These are phyloP conservation scores for Backusella mclennaniae DNA, from an alignment of 192 early-diverging fungal species.

Conservation along the genomic window DNA sequence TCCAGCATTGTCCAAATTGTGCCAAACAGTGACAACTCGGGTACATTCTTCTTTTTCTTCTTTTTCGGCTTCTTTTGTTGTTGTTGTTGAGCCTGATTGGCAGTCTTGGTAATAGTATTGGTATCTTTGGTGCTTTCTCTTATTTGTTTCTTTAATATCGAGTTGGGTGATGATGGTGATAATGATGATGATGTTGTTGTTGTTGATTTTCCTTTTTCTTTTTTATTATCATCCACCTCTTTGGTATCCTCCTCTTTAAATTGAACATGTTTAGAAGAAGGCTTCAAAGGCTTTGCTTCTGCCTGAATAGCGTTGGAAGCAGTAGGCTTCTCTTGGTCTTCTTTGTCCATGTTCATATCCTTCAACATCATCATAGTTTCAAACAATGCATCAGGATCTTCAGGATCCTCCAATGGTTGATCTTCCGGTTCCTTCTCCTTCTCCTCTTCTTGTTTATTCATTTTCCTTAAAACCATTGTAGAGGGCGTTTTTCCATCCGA, in stretches of 20 bases:
- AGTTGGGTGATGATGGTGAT: not conserved
- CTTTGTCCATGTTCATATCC: conserved; percentile 29
- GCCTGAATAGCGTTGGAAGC: not conserved
- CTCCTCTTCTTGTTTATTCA: not conserved
- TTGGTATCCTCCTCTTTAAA: not conserved
- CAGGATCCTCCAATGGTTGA: conserved; percentile 23
- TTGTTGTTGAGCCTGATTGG: not conserved
- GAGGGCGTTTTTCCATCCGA: conserved; percentile 9
- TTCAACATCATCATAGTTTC: conserved; percentile 42
- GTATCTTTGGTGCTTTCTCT: not conserved
- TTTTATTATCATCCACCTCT: not conserved
- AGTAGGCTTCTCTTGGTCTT: not conserved
- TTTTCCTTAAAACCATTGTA: conserved; percentile 4
- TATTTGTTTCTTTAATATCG: not conserved
- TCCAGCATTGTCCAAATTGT: conserved; percentile 44
- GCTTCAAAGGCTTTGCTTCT: not conserved
- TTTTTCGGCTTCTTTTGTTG: not conserved
- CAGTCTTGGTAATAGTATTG: not conserved
- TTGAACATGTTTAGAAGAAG: not conserved
- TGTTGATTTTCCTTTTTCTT: not conserved
- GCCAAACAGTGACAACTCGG: conserved; percentile 41
- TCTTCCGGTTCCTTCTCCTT: conserved; percentile 22
- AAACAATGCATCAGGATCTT: conserved; percentile 12
- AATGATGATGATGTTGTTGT: too few relatives aligned
- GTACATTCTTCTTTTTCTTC: conserved; percentile 21